These are phyloP conservation scores for Serendipita vermifera DNA, from an alignment of 768 basidiomycete species.

Conservation along the genomic window DNA sequence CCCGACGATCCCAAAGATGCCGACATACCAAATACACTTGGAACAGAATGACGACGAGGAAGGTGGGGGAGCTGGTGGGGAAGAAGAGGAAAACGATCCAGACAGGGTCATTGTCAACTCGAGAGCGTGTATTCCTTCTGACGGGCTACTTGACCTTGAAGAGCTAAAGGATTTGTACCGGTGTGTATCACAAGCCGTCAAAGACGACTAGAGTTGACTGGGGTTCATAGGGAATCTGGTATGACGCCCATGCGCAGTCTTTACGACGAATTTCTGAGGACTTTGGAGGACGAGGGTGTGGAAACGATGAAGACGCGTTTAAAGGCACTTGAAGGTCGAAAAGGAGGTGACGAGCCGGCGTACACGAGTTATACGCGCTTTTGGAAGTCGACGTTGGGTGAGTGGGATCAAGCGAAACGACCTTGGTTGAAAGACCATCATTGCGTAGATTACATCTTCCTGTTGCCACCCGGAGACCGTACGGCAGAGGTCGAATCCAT, in stretches of 20 bases:
- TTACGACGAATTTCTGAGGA: slow-evolving; percentile 46
- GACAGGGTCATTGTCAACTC: slow-evolving; percentile 65
- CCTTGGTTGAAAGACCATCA: slow-evolving; percentile 8
- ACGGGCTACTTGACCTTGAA: slow-evolving; percentile 52
- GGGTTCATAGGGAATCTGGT: neutral
- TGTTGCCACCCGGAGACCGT: slow-evolving; percentile 36
- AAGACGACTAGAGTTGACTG: neutral
- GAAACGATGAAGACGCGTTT: too few species aligned
- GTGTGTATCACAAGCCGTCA: slow-evolving; percentile 15
- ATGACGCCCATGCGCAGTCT: slow-evolving; percentile 40
- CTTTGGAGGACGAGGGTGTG: too few species aligned
- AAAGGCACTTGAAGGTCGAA: slow-evolving; percentile 21
- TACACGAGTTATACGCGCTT: slow-evolving; percentile 85
- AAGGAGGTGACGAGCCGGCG: slow-evolving; percentile 59
- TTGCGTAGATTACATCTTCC: slow-evolving; percentile 81
- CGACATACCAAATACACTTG: slow-evolving; percentile 46
- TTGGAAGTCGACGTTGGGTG: slow-evolving; percentile 74
- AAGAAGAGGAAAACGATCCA: slow-evolving; percentile 43
- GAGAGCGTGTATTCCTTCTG: slow-evolving; percentile 40
- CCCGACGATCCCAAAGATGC: slow-evolving; percentile 32
- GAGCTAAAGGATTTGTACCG: slow-evolving; percentile 44
- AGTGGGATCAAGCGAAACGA: slow-evolving; percentile 14
- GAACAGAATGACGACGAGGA: slow-evolving; percentile 35
- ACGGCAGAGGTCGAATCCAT: slow-evolving; percentile 36
- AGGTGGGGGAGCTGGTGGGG: slow-evolving; percentile 20